Conservation (phyloP, 176 grass and related monocot species). For the Carex scoparia region DNA sequence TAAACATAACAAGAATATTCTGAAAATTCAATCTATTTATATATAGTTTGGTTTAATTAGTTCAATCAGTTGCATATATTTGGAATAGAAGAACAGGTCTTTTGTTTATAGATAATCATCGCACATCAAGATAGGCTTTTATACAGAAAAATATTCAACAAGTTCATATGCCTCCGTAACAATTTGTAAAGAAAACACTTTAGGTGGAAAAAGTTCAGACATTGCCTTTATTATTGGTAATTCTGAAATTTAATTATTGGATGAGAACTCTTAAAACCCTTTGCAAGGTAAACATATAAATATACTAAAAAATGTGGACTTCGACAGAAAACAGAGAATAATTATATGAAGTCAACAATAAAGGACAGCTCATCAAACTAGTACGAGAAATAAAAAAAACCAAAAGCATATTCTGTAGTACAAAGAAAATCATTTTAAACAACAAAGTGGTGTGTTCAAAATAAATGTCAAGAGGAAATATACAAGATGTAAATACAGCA, state of each 20-base stretch:
- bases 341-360: neutral
- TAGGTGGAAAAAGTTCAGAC: neutral
- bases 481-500: neutral
- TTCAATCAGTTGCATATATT: neutral
- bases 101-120: neutral
- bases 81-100: neutral
- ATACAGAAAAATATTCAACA: neutral
- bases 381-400: neutral
- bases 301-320: neutral
- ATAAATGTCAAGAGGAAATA: neutral
- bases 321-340: neutral
- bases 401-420: neutral
- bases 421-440: neutral
- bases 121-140: neutral
- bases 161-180: neutral
- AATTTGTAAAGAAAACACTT: neutral
- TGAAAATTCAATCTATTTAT: neutral
- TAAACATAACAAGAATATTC: conserved; percentile 1
- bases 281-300: neutral
- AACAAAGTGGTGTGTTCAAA: neutral
- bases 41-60: neutral
- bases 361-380: neutral
- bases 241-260: neutral
- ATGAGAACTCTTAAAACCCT: neutral
- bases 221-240: neutral